Conservation (phyloP, 2,329 filamentous ascomycete genomes). For the Aspergillus candidus region DNA sequence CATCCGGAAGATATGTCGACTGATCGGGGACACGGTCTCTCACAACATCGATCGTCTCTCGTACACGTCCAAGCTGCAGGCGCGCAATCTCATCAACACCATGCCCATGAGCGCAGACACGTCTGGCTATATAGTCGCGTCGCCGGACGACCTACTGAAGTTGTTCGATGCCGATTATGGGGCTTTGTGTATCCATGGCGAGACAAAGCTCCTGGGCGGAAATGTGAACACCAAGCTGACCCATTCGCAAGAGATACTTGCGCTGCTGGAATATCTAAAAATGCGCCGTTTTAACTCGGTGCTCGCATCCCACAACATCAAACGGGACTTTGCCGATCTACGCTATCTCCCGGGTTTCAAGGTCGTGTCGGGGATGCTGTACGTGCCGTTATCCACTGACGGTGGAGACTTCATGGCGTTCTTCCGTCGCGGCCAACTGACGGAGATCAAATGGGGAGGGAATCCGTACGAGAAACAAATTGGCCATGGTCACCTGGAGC, state of each 20-base stretch:
- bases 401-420: conserved; percentile 86
- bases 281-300: conserved; percentile 70
- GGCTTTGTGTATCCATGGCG: conserved; percentile 74
- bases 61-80: conserved; percentile 77
- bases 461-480: conserved; percentile 61
- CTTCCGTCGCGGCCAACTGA: conserved; percentile 70
- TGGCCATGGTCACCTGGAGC: conserved; percentile 68
- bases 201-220: conserved; percentile 75
- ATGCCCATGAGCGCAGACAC: conserved; percentile 74
- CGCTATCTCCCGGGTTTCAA: conserved; percentile 73
- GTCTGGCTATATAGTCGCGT: conserved; percentile 83
- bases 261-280: conserved; percentile 76
- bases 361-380: conserved; percentile 68
- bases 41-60: conserved; percentile 82
- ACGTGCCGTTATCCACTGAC: conserved; percentile 70
- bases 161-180: conserved; percentile 86
- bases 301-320: conserved; percentile 69
- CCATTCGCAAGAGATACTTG: conserved; percentile 74
- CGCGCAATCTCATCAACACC: conserved; percentile 83
- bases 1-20: conserved; percentile 83
- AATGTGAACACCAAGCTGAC: conserved; percentile 43
- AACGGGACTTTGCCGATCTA: conserved; percentile 72
- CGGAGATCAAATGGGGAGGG: conserved; percentile 70
- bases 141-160: conserved; percentile 75
- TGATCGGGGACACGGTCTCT: conserved; percentile 79